Conservation (phyloP, 371 early-diverging fungal genomes). For the Saksenaea vasiformis region DNA sequence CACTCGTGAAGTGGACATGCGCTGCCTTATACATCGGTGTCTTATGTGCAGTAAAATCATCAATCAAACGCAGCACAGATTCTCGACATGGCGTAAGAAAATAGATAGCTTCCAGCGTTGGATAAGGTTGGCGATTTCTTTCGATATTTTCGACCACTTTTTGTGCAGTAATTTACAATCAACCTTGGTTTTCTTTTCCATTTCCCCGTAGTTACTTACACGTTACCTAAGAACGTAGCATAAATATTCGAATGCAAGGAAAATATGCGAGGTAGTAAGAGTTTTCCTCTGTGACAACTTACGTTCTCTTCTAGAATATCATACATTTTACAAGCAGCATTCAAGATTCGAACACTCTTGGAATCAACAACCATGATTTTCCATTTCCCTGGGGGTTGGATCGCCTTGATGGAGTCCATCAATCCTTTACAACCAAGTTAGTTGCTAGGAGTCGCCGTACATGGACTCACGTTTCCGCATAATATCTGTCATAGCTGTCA, state of each 20-base stretch:
- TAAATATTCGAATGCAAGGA: not conserved
- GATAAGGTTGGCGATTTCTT: slow-evolving; percentile 81
- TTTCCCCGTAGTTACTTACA: slow-evolving; percentile 18
- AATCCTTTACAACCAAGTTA: slow-evolving; percentile 49
- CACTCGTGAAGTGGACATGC: slow-evolving; percentile 81
- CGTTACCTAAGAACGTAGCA: slow-evolving; percentile 24
- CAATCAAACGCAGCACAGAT: slow-evolving; percentile 77
- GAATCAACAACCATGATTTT: slow-evolving; percentile 94
- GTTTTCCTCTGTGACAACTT: slow-evolving; percentile 34
- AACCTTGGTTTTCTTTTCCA: slow-evolving; percentile 13
- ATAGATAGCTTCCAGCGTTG: slow-evolving; percentile 90
- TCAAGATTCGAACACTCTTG: slow-evolving; percentile 78
- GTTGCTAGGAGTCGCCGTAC: not conserved
- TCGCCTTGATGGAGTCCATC: slow-evolving; percentile 67
- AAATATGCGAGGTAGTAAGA: not conserved
- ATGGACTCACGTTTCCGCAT: slow-evolving; percentile 37
- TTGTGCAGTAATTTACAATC: not conserved
- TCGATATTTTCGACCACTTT: slow-evolving; percentile 75
- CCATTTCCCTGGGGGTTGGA: slow-evolving; percentile 74
- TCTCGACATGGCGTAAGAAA: slow-evolving; percentile 85
- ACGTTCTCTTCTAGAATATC: slow-evolving; percentile 96
- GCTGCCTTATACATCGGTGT: slow-evolving; percentile 75
- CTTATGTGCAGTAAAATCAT: slow-evolving; percentile 69
- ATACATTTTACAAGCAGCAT: slow-evolving; percentile 85
- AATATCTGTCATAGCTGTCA: slow-evolving; percentile 31